phyloP scores from a whole-genome alignment of 257 asterid genomes.

The Plectranthus barbatus region DNA sequence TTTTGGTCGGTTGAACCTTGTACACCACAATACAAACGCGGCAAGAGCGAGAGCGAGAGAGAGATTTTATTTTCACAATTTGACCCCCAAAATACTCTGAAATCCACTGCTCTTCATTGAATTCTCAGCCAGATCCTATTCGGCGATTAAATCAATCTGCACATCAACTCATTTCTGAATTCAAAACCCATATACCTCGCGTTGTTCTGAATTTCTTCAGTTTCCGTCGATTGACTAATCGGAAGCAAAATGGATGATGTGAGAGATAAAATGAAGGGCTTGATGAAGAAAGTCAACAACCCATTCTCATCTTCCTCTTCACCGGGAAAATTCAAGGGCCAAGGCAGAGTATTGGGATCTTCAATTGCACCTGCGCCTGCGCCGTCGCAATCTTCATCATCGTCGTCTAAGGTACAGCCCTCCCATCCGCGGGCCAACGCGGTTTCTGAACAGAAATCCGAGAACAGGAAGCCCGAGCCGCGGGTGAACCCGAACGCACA shows the following conservation, averaged over 20 bases:
- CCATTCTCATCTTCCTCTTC: slow-evolving; percentile 61
- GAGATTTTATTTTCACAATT: neutral
- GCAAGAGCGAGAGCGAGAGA: neutral
- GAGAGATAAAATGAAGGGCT: slow-evolving; percentile 81
- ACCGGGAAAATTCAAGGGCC: slow-evolving; percentile 85
- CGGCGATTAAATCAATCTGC: neutral
- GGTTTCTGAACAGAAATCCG: slow-evolving; percentile 21
- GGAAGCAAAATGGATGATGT: slow-evolving; percentile 61
- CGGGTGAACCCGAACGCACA: slow-evolving; percentile 15
- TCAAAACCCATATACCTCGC: neutral
- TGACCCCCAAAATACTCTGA: neutral
- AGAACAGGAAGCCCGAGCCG: slow-evolving; percentile 15
- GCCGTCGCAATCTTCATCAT: slow-evolving; percentile 21
- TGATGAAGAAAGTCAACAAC: slow-evolving; percentile 79
- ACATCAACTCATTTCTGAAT: neutral
- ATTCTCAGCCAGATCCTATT: slow-evolving; percentile 10
- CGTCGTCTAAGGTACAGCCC: slow-evolving; percentile 22
- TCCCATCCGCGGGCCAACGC: slow-evolving; percentile 21
- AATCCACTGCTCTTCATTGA: neutral
- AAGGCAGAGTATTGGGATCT: slow-evolving; percentile 79
- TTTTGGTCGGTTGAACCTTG: neutral
- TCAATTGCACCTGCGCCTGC: slow-evolving; percentile 40
- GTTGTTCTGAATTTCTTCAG: neutral
- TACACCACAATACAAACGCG: slow-evolving; percentile 5
- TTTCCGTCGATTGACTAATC: neutral